phyloP scores from a whole-genome alignment of 345 rosid species.

The Nephelium lappaceum region DNA sequence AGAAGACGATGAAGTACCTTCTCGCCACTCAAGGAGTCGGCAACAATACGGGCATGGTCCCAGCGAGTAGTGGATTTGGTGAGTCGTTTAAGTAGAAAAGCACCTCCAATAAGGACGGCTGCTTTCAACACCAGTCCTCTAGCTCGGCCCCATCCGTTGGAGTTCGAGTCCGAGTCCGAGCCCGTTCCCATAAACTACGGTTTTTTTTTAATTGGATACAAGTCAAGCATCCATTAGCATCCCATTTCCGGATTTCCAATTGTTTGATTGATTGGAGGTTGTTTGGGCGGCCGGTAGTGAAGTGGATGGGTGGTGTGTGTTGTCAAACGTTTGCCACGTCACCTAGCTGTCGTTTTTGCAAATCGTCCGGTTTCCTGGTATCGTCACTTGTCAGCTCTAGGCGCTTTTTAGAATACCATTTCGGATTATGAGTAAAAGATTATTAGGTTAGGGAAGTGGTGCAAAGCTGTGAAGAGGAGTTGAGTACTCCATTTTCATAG shows the following conservation, averaged over 20 bases:
- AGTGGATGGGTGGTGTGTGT: not conserved
- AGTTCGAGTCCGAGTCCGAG: conserved; percentile 54
- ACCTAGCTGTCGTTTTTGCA: not conserved
- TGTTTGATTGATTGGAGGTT: not conserved
- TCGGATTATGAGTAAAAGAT: not conserved
- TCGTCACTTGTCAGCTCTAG: not conserved
- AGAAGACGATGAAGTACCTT: conserved; percentile 56
- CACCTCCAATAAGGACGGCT: conserved; percentile 76
- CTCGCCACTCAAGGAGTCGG: conserved; percentile 80
- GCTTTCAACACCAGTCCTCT: conserved; percentile 72
- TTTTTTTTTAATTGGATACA: not conserved
- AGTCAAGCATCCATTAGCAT: not conserved
- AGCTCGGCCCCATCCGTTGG: conserved; percentile 78
- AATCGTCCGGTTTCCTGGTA: not conserved
- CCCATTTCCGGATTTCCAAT: not conserved
- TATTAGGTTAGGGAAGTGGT: not conserved
- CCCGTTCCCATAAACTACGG: conserved; percentile 31
- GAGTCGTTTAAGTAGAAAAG: conserved; percentile 74
- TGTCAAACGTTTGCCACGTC: conserved; percentile 7
- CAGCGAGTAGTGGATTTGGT: conserved; percentile 92
- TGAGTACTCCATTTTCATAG: not conserved
- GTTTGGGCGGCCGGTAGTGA: not conserved
- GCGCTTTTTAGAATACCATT: not conserved
- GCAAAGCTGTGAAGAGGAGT: not conserved
- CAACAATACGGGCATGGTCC: conserved; percentile 80